A percentile compares a stretch with the other conserved stretches of the same genome.
Conservation (phyloP, 345 rosid species). For the Adansonia digitata region DNA sequence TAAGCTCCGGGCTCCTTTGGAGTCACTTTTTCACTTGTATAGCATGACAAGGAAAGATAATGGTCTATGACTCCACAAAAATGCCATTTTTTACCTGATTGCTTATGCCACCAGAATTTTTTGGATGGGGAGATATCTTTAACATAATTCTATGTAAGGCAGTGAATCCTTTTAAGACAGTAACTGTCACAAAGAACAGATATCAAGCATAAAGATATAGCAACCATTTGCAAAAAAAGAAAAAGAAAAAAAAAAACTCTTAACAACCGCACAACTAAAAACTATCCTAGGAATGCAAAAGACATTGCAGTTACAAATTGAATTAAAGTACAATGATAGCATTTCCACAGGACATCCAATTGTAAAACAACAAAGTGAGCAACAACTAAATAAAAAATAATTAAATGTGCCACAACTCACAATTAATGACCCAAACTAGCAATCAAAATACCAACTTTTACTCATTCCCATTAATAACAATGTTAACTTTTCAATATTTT, state of each 20-base stretch:
- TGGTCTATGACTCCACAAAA: background rate
- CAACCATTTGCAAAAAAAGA: background rate
- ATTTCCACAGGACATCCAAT: background rate
- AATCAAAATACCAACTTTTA: background rate
- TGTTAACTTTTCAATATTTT: background rate
- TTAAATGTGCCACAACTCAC: background rate
- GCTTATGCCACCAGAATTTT: background rate
- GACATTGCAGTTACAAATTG: background rate
- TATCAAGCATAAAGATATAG: background rate
- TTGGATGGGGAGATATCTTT: background rate
- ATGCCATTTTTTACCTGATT: background rate
- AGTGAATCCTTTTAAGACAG: background rate
- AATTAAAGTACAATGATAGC: background rate
- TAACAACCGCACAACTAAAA: background rate
- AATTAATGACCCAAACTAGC: background rate
- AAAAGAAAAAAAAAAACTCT: background rate
- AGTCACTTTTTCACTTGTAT: background rate
- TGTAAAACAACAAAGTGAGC: background rate
- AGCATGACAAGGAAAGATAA: background rate
- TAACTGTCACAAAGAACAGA: background rate
- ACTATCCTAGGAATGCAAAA: background rate
- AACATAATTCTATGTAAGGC: background rate
- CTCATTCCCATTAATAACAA: background rate
- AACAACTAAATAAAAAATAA: background rate
- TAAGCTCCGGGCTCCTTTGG: background rate